These are phyloP conservation scores for Ascochyta lentis DNA, from an alignment of 2,329 filamentous ascomycete species.

Conservation along the genomic window DNA sequence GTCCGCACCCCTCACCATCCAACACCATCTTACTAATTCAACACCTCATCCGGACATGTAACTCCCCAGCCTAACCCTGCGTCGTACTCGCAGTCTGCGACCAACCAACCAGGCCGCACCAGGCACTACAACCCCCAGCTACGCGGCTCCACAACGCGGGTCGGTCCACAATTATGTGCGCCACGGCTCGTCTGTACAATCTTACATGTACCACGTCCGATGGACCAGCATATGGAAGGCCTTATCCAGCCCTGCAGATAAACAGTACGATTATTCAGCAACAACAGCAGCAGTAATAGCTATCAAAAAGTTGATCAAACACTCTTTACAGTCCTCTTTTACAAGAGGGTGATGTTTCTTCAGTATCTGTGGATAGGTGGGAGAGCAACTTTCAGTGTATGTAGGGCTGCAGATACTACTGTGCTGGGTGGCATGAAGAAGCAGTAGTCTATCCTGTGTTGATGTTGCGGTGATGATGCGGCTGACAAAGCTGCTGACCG, in stretches of 20 bases:
- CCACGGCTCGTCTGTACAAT: neutral
- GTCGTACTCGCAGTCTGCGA: neutral
- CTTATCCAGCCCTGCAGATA: no score
- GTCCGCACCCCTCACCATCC: no score
- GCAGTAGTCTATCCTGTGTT: neutral
- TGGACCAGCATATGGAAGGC: no score
- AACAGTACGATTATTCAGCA: no score
- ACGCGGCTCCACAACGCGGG: neutral
- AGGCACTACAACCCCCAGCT: neutral
- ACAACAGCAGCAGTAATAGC: no score
- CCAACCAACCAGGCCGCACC: neutral
- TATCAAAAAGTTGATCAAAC: no score
- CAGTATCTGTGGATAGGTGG: no score
- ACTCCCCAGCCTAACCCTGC: neutral
- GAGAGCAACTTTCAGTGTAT: no score
- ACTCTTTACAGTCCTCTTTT: no score
- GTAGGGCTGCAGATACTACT: no score
- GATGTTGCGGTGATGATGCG: neutral
- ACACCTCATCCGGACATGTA: neutral
- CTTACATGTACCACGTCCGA: neutral
- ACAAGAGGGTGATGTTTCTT: no score
- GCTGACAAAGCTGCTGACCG: constrained; percentile 6
- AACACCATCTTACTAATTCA: neutral
- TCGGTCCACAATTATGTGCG: neutral
- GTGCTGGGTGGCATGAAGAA: no score